Evolutionary conservation across 768 basidiomycete genomes (phyloP).

Genomic region (Tricholomella constricta): DNA sequence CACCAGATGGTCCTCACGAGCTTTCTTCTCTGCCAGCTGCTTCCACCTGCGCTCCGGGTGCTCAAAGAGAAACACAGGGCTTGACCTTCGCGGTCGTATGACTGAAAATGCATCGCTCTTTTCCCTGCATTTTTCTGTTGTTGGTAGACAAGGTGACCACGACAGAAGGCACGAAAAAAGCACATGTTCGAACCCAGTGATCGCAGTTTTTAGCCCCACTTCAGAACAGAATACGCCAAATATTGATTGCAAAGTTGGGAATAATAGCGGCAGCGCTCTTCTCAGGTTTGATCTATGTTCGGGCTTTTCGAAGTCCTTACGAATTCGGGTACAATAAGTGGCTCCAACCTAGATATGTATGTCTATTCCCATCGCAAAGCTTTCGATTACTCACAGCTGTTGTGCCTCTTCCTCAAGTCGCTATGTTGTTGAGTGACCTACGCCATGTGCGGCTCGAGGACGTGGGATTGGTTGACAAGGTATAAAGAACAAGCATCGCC

Average conservation of each 20-base stretch:
- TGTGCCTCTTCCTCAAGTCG: too few relatives aligned
- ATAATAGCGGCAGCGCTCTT: neutral
- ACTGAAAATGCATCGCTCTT: neutral
- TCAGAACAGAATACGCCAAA: neutral
- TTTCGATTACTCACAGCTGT: neutral
- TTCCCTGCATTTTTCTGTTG: neutral
- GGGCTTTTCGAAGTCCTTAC: neutral
- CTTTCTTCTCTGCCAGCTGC: neutral
- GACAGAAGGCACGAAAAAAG: neutral
- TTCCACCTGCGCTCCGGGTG: neutral
- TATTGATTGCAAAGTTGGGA: neutral
- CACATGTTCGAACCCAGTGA: neutral
- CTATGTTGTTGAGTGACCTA: too few relatives aligned
- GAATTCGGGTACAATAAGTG: neutral
- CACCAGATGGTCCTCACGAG: neutral
- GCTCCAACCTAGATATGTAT: too few relatives aligned
- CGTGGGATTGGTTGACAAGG: neutral
- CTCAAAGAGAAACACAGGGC: neutral
- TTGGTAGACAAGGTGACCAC: neutral
- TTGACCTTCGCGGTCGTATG: neutral
- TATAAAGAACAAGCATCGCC: neutral
- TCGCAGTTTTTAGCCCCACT: neutral
- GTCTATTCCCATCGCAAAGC: neutral
- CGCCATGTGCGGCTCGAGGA: neutral
- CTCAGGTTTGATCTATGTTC: neutral